Evolutionary conservation across 306 rosid species (phyloP).

Genomic region (Betula pendula): DNA sequence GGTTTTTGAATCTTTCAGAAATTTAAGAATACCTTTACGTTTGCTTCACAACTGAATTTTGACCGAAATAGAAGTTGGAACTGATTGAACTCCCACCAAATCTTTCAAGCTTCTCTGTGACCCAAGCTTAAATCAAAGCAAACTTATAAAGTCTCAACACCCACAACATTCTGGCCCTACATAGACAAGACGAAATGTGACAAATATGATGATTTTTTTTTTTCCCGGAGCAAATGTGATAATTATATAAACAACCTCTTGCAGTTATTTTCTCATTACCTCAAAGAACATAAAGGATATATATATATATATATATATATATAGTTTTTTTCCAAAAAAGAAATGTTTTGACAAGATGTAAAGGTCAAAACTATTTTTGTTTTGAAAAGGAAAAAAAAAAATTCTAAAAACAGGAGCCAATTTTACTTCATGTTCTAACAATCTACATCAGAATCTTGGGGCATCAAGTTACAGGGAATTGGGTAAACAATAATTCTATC

Average conservation of each 20-base stretch:
- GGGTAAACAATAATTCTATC: background rate
- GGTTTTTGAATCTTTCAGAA: background rate
- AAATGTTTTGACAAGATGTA: too few relatives aligned
- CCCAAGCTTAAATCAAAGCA: background rate
- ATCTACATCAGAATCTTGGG: background rate
- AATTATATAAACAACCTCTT: too few relatives aligned
- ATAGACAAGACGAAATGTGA: background rate
- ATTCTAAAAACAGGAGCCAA: too few relatives aligned
- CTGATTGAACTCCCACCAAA: background rate
- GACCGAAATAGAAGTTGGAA: slow-evolving; percentile 7
- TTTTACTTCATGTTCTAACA: background rate
- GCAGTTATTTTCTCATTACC: too few relatives aligned
- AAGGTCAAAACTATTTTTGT: too few relatives aligned
- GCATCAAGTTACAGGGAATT: background rate
- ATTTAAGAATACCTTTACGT: background rate
- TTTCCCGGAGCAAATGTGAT: too few relatives aligned
- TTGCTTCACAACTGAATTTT: slow-evolving; percentile 5
- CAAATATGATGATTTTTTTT: background rate
- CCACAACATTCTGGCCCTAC: slow-evolving; percentile 1
- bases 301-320: too few relatives aligned
- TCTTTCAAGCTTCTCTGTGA: background rate
- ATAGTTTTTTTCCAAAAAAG: too few relatives aligned
- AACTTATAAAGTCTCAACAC: background rate
- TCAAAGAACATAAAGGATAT: too few relatives aligned
- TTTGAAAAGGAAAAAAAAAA: too few relatives aligned